These are phyloP conservation scores for Periconia macrospinosa DNA, from an alignment of 2,329 filamentous ascomycete species.

Conservation along the genomic window DNA sequence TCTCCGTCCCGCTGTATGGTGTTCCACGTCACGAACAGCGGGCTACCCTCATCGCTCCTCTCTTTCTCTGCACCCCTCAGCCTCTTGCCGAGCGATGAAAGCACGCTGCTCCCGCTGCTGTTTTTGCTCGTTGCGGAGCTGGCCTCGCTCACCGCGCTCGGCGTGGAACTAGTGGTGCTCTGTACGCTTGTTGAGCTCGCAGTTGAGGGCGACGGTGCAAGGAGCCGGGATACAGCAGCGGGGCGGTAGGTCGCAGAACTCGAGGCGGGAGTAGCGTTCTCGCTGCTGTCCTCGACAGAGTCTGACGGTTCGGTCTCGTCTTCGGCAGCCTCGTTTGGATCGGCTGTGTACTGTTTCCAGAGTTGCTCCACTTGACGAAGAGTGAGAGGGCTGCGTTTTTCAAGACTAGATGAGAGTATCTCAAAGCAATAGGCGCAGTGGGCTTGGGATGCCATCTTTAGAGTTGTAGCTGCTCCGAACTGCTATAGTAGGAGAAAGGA, in stretches of 20 bases:
- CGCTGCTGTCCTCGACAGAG: slow-evolving; percentile 35
- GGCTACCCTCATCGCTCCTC: slow-evolving; percentile 55
- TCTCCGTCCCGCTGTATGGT: slow-evolving; percentile 62
- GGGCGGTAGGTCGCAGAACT: slow-evolving; percentile 32
- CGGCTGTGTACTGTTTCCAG: slow-evolving; percentile 58
- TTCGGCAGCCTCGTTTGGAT: background rate
- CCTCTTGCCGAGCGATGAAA: slow-evolving; percentile 37
- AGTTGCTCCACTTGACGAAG: slow-evolving; percentile 71
- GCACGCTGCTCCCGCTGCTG: slow-evolving; percentile 32
- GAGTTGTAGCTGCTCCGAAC: background rate
- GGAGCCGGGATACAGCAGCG: slow-evolving; percentile 49
- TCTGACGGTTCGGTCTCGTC: slow-evolving; percentile 9
- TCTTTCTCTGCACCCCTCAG: slow-evolving; percentile 19
- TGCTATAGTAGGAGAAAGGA: background rate
- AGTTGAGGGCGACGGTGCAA: slow-evolving; percentile 47
- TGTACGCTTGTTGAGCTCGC: slow-evolving; percentile 49
- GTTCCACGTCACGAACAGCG: slow-evolving; percentile 96
- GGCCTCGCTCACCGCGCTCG: slow-evolving; percentile 45
- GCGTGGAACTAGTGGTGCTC: slow-evolving; percentile 51
- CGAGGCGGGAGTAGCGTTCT: slow-evolving; percentile 31
- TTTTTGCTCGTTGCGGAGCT: slow-evolving; percentile 51
- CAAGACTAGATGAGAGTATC: slow-evolving; percentile 73
- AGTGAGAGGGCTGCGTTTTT: slow-evolving; percentile 66
- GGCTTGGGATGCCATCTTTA: slow-evolving; percentile 74
- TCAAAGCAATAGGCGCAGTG: slow-evolving; percentile 97